Evolutionary conservation across 2,329 filamentous ascomycete species (phyloP), one percentile per base, ranked within the genome.

Genomic region (Trichoderma oligosporum): DNA sequence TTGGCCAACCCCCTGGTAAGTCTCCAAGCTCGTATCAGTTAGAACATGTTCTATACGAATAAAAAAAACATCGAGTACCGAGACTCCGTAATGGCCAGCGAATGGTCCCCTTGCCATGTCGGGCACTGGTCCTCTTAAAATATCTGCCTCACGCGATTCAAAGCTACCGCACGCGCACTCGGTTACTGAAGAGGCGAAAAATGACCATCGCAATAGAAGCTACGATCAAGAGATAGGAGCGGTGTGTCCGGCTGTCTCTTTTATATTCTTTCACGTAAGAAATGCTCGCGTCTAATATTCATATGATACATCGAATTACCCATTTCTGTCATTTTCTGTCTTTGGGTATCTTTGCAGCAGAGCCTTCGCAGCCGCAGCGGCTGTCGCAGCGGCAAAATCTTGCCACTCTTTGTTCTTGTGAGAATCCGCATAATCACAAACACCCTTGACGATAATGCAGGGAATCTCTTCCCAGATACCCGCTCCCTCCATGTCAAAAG

Each of bases 391-490:
- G 2, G 72, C 72, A 64, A 71, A 75, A 4, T 58, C 39, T 42
- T 74, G 71, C 71, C 70, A 75, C 6, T 38, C 57, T 29, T 73
- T 70, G 38, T 65, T 69, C 61, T 74, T 73, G 61, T 76, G 73
- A 35, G 69, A 67, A 57, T 76, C 74, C 0, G 71, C 69, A 57
- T 75, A 76, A 62, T 75, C 70, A 41, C 69, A 72, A 0, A 72
- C 70, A 3, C 72, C 71, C 35, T 72, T 71, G 42, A 76, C 69
- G 0, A 71, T 64, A 1, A 75, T 44, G 27, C 69, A 71, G 0
- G 71, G 71, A 3, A 73, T 60, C 0, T 59, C 58, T 4, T 67
- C 66, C 65, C 65, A 70, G 0, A 68, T 56, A 0, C 70, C 70
- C 1, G 70, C 69, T 1, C 67, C 65, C 48, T 72, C 71, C 70